phyloP scores from a whole-genome alignment of 1,139 yeast genomes.

The Sugiyamaella xylanicola region DNA sequence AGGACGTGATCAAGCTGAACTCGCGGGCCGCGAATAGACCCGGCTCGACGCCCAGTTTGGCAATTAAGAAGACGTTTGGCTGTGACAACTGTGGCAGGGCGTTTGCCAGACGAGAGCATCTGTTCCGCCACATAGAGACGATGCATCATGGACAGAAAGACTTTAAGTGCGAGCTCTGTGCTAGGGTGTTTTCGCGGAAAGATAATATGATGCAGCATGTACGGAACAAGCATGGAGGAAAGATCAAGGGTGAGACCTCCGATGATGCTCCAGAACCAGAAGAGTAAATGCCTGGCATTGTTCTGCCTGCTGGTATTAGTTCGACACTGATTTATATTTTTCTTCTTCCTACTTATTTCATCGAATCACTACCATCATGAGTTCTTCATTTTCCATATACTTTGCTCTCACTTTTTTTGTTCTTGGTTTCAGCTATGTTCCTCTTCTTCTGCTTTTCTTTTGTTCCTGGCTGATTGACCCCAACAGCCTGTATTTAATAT shows the following conservation, averaged over 20 bases:
- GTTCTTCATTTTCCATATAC: no score
- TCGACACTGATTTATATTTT: no score
- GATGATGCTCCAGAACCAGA: no score
- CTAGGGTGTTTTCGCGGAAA: conserved; percentile 34
- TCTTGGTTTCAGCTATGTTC: background rate
- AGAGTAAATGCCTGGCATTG: no score
- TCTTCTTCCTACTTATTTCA: no score
- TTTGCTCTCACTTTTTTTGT: no score
- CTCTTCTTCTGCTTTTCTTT: background rate
- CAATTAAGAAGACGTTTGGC: conserved; percentile 33
- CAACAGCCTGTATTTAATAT: conserved; percentile 15
- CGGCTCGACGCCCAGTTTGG: conserved; percentile 10
- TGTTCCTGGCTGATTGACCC: background rate
- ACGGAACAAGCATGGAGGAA: conserved; percentile 33
- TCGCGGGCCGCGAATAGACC: conserved; percentile 16
- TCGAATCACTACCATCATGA: background rate
- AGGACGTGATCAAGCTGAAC: conserved; percentile 20
- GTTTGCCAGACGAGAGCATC: conserved; percentile 35
- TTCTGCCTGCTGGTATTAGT: no score
- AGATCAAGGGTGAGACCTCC: conserved; percentile 9
- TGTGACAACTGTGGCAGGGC: conserved; percentile 35
- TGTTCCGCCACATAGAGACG: conserved; percentile 35
- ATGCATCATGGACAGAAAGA: conserved; percentile 37
- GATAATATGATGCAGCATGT: conserved; percentile 39
- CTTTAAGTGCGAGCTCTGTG: conserved; percentile 33